Evolutionary conservation across 169 alveolate species (phyloP), one percentile per base, ranked within the genome.

Genomic region (Theileria parva): DNA sequence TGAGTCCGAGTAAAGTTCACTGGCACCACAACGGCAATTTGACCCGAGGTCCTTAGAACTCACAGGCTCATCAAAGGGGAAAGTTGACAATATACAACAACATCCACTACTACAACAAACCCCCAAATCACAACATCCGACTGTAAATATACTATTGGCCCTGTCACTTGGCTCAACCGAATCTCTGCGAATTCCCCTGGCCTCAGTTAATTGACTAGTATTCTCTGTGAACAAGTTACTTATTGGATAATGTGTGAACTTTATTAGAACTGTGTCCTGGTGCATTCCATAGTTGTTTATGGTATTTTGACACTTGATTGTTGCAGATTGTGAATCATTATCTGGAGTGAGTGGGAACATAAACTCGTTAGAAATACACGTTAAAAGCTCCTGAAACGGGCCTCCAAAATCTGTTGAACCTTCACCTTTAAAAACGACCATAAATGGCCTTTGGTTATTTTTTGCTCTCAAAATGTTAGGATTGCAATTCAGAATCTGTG

Each of bases 391-490:
- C 79, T 95, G 98, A 77, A 95, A 95, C 25, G 98, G 98, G 0
- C 98, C 98, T 17, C 98, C 98, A 67, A 95, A 95, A 77, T 95
- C 98, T 0, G 98, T 93, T 21, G 97, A 95, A 23, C 98, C 97
- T 77, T 95, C 98, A 37, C 98, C 98, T 30, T 89, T 79, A 79
- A 95, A 94, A 17, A 94, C 96, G 19, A 95, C 96, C 93, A 95
- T 93, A 77, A 95, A 95, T n/a, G 98, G 98, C 65, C 97, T 66
- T 60, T 85, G 91, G 64, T 57, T 69, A 65, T 64, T 78, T 23
- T 78, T 77, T 5, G 87, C 67, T 12, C 86, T 76, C 81, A 85
- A 50, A 11, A 85, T 85, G 74, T 78, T 78, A n/a, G 91, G 87
- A 66, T 85, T 78, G 61, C 91, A 73, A 59, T 60, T 64, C 4